phyloP scores from a whole-genome alignment of 805 yeast species.

The Saitoella complicata region DNA sequence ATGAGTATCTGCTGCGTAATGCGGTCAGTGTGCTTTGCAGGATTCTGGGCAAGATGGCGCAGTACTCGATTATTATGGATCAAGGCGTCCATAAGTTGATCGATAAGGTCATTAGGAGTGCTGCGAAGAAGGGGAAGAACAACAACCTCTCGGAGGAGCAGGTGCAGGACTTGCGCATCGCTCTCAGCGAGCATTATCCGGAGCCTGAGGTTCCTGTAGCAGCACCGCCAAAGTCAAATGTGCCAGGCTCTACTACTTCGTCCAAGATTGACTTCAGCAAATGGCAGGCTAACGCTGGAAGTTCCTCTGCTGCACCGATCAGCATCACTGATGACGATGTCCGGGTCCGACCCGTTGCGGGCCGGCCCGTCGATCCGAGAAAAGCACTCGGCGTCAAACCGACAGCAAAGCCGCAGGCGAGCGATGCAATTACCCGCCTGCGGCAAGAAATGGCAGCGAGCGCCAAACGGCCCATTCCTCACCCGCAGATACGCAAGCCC shows the following conservation, averaged over 20 bases:
- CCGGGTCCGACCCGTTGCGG: conserved; percentile 1
- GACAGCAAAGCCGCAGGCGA: neutral
- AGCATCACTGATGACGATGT: conserved; percentile 4
- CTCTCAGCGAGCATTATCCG: too few relatives aligned
- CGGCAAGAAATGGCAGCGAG: neutral
- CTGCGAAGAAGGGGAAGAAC: too few relatives aligned
- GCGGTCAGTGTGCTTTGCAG: conserved; percentile 55
- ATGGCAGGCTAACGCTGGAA: neutral
- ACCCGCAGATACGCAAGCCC: conserved; percentile 1
- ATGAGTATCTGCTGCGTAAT: conserved; percentile 49
- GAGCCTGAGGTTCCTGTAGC: too few relatives aligned
- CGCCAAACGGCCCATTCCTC: neutral
- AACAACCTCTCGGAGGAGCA: too few relatives aligned
- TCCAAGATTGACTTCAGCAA: neutral
- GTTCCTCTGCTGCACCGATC: conserved; percentile 3
- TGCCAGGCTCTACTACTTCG: too few relatives aligned
- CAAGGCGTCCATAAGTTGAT: conserved; percentile 1
- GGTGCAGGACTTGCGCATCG: too few relatives aligned
- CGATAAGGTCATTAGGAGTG: too few relatives aligned
- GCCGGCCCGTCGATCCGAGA: neutral
- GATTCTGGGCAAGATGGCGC: conserved; percentile 5
- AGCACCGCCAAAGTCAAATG: too few relatives aligned
- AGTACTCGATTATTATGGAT: neutral
- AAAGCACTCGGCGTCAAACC: neutral
- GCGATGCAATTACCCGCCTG: neutral